Base-by-base conservation (phyloP, 75 land plant species). In the Azolla pinnata region DNA sequence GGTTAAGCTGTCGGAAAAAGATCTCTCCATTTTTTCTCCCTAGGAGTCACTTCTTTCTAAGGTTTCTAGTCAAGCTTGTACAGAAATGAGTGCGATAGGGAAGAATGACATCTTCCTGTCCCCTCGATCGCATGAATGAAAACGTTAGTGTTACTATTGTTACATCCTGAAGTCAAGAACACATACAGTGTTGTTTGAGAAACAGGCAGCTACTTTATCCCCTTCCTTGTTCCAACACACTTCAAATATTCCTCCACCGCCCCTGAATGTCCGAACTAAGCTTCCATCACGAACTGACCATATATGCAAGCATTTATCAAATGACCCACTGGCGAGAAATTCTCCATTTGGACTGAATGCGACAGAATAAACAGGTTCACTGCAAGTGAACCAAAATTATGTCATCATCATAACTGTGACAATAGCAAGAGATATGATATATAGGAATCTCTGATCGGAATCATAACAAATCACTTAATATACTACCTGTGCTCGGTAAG, bases 201-300 rank as follows among this genome's bases (percentile, higher is more conserved):
- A 92, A 68, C 95, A 84, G 26, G 86, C 95, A 19, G 97, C 97
- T 29, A 92, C 87, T 69, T 83, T 92, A 60, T 92, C 82, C 59
- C 97, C 97, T 68, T 88, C 89, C 53, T 70, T 86, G 67, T 92
- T 92, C 97, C 93, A 88, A 51, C 95, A 88, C 17, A 92, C 97
- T 63, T 88, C 95, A 79, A 88, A 88, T 28, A 88, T 88, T 52
- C 95, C 95, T 16, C 95, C 95, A 55, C 79, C 75, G 19, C 97
- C 97, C n/a, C 67, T 70, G 70, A 80, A 88, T 7, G 97, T 92
- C 62, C 76, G 77, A 40, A 92, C 76, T 29, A 92, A 65, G 75
- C 82, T 88, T 17, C 88, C 79, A 47, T 92, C 97, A 58, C 80
- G 84, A 42, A 88, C 68, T 0, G 95, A 92, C 95, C 95, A 92